phyloP scores from a whole-genome alignment of 1,284 basidiomycete species.

The Ceratobasidium papillatum region DNA sequence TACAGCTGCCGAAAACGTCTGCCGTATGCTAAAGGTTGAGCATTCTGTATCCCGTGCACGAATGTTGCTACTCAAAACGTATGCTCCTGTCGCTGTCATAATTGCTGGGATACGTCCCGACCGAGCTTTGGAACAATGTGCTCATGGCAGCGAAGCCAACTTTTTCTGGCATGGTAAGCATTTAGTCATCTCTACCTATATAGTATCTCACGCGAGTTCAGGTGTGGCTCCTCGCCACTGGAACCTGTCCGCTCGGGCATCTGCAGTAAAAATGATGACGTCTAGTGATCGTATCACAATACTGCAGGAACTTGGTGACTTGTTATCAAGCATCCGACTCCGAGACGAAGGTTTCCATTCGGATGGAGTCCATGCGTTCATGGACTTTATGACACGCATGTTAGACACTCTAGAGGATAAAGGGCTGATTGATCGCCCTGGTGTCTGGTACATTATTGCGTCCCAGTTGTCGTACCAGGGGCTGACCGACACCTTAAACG shows the following conservation, averaged over 20 bases:
- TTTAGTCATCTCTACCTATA: background rate
- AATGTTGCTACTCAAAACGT: background rate
- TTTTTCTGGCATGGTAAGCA: background rate
- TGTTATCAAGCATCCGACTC: background rate
- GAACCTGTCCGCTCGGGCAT: background rate
- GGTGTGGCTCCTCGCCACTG: background rate
- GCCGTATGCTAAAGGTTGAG: background rate
- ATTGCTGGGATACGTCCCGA: background rate
- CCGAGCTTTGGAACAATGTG: background rate
- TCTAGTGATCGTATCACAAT: background rate
- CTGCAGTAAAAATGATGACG: background rate
- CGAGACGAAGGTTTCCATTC: background rate
- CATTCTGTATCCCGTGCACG: background rate
- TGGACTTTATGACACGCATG: background rate
- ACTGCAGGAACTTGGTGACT: background rate
- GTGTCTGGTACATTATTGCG: background rate
- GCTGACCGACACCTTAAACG: background rate
- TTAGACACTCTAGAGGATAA: background rate
- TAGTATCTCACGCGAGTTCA: background rate
- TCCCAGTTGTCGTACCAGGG: background rate
- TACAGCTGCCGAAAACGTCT: background rate
- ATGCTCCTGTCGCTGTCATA: background rate
- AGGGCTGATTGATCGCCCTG: background rate
- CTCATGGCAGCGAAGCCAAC: background rate
- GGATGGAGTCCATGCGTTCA: background rate